Conservation (phyloP, 345 rosid genomes). For the Hypericum perforatum region DNA sequence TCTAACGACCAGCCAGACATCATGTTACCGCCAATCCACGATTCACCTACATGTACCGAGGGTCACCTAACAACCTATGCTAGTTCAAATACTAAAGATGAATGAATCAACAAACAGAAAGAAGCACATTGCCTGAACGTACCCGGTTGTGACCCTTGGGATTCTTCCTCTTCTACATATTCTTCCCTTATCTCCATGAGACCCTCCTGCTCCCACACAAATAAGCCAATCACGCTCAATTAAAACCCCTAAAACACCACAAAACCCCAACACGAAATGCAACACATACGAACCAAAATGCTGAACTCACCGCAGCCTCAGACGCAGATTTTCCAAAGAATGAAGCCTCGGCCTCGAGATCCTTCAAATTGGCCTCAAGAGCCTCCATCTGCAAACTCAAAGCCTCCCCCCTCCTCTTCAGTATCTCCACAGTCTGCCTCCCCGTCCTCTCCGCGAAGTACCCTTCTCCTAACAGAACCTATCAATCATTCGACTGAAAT, state of each 20-base stretch:
- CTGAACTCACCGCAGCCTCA: slow-evolving; percentile 55
- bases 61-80: too few species aligned
- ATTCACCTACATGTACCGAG: too few species aligned
- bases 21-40: too few species aligned
- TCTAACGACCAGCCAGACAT: too few species aligned
- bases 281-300: background rate
- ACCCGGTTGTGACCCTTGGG: slow-evolving; percentile 35
- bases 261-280: background rate
- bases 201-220: slow-evolving; percentile 49
- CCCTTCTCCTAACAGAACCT: slow-evolving; percentile 85
- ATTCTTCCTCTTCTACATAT: slow-evolving; percentile 40
- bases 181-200: slow-evolving; percentile 90
- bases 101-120: background rate
- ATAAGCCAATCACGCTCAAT: background rate
- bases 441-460: slow-evolving; percentile 64
- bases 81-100: background rate
- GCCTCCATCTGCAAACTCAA: slow-evolving; percentile 52
- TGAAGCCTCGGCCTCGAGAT: slow-evolving; percentile 67
- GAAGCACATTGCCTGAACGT: slow-evolving; percentile 8
- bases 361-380: slow-evolving; percentile 56
- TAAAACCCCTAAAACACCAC: background rate
- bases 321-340: slow-evolving; percentile 69
- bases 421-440: slow-evolving; percentile 66
- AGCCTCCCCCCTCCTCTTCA: slow-evolving; percentile 65
- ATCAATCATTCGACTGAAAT: background rate